Conservation (phyloP, 768 basidiomycete species). For the Hygrophorus pudorinus region DNA sequence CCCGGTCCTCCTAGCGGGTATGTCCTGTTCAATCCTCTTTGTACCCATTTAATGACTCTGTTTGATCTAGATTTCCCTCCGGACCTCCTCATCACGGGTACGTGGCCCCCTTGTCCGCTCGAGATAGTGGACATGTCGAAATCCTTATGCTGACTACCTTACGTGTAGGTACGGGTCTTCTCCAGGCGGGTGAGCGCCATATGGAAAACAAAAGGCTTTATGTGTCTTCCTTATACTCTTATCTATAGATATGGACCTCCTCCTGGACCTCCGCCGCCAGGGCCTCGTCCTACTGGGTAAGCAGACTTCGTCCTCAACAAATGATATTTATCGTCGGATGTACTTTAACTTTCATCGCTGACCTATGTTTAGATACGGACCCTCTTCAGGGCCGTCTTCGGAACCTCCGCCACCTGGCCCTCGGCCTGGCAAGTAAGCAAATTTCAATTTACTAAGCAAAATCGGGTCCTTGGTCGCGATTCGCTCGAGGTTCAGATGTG, state of each 20-base stretch:
- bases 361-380: no score
- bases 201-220: no score
- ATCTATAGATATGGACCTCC: constrained; percentile 21
- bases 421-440: no score
- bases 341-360: no score
- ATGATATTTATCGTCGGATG: no score
- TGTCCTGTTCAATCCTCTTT: not conserved
- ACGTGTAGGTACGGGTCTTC: constrained; percentile 9
- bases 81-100: constrained; percentile 17
- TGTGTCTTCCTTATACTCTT: not conserved
- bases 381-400: no score
- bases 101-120: not conserved
- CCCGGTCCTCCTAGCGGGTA: constrained; percentile 8
- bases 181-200: constrained; percentile 10
- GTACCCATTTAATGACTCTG: not conserved
- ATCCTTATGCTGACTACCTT: not conserved
- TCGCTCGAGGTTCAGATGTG: no score
- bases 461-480: no score
- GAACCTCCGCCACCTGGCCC: no score
- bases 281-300: constrained; percentile 12
- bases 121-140: not conserved
- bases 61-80: constrained; percentile 8
- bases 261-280: constrained; percentile 25
- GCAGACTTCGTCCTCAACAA: not conserved
- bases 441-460: no score